Evolutionary conservation across 2,329 filamentous ascomycete genomes (phyloP), one percentile per base, ranked within the genome.

Genomic region (Pestalotiopsis sp.): DNA sequence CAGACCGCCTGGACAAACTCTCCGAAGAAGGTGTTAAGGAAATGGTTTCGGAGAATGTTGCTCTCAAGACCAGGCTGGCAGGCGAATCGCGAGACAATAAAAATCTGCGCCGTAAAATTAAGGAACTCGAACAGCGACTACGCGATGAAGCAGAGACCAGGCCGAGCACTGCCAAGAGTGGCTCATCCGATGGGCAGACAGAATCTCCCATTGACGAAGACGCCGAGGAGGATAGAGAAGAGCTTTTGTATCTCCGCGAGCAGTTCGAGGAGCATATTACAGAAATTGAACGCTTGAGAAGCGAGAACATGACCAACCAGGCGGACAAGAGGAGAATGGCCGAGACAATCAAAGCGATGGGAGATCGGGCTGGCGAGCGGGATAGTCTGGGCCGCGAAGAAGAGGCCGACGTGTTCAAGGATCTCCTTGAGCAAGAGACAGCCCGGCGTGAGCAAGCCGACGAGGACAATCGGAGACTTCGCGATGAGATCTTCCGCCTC

Each of bases 11-110:
- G 23, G 94, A 97, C 80, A 96, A 95, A 77, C 88, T 97, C 57
- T 98, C 95, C 1, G 95, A 98, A 78, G 95, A 98, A 81, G 94
- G 95, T 72, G 92, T 99, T 78, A 97, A 97, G 82, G 95, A 98
- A 79, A 97, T 98, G 91, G 97, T 98, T 75, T 94, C 94, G 59
- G 95, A 98, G 80, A 99, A 98, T 75, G 95, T 98, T 4, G 94
- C 98, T 78, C 87, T 98, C 63, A 96, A 97, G 80, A 97, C 95
- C 0, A 94, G 93, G 70, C 89, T 98, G 59, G 90, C 95, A 3
- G 93, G 96, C 45, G 87, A 96, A 69, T 94, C 97, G 79, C 94
- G 97, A 72, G 96, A 99, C 76, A 96, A 94, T 78, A 96, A 97
- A 78, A 86, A 91, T 23, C 81, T 98, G 68, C 91, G 94, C 25